phyloP scores from a whole-genome alignment of 495 filamentous ascomycete genomes.

The Xylaria curta region DNA sequence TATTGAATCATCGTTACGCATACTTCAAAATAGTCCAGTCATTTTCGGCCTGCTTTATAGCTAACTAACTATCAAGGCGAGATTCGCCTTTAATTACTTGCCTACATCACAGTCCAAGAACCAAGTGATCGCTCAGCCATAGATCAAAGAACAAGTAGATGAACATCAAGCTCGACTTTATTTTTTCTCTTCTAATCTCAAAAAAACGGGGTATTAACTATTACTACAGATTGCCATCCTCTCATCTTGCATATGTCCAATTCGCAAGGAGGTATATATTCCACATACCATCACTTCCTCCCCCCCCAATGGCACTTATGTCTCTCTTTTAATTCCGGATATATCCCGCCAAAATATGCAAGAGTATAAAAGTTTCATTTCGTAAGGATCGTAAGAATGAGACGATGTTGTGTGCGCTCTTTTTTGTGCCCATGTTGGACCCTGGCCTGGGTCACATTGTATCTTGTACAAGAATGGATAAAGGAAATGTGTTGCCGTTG shows the following conservation, averaged over 20 bases:
- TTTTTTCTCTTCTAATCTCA: conserved; percentile 22
- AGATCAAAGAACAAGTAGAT: conserved; percentile 16
- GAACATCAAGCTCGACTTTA: conserved; percentile 35
- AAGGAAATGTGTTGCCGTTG: conserved; percentile 24
- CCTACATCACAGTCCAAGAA: not conserved
- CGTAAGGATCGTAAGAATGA: conserved; percentile 54
- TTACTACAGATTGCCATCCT: conserved; percentile 36
- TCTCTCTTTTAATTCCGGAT: conserved; percentile 1
- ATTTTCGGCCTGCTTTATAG: not conserved
- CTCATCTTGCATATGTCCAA: conserved; percentile 23
- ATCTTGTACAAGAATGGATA: conserved; percentile 34
- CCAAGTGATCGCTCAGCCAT: not conserved
- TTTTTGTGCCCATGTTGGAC: conserved; percentile 20
- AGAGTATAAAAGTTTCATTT: conserved; percentile 37
- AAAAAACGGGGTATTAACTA: conserved; percentile 38
- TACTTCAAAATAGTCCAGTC: not conserved
- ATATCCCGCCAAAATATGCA: conserved; percentile 26
- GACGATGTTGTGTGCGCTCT: conserved; percentile 30
- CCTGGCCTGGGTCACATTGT: conserved; percentile 17
- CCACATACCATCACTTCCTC: not conserved
- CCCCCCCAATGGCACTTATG: no score
- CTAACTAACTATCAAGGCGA: not conserved
- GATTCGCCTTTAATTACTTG: not conserved
- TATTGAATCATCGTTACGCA: not conserved
- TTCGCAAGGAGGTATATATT: not conserved